Evolutionary conservation across 2,329 filamentous ascomycete genomes (phyloP).

Genomic region (Colletotrichum graminicola): DNA sequence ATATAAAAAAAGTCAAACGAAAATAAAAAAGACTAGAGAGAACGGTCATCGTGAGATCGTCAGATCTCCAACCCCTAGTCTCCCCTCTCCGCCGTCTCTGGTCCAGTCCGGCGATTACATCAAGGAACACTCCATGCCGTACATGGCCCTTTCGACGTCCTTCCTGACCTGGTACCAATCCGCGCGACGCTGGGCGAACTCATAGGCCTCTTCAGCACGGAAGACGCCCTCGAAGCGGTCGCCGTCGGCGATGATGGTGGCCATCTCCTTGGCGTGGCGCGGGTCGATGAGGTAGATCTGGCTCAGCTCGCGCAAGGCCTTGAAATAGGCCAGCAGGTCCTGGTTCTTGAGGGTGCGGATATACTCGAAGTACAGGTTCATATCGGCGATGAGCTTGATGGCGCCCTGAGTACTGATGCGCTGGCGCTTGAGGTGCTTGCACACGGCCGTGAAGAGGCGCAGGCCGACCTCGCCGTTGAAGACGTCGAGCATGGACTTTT

Average conservation of each 20-base stretch:
- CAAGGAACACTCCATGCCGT: constrained; percentile 86
- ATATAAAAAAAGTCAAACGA: background rate
- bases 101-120: constrained; percentile 69
- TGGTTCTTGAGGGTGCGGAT: constrained; percentile 84
- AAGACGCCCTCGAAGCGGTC: constrained; percentile 94
- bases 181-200: constrained; percentile 92
- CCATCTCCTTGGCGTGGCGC: constrained; percentile 91
- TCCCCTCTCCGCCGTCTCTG: background rate
- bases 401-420: constrained; percentile 90
- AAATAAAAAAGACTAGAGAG: background rate
- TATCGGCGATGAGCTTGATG: constrained; percentile 93
- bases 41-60: background rate
- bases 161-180: constrained; percentile 95
- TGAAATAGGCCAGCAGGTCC: constrained; percentile 90
- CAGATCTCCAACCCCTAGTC: background rate
- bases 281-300: constrained; percentile 96
- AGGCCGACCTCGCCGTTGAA: constrained; percentile 98
- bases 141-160: constrained; percentile 96
- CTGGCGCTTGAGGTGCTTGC: constrained; percentile 98
- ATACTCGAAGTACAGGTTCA: constrained; percentile 93
- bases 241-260: constrained; percentile 91
- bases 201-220: constrained; percentile 94
- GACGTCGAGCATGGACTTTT: constrained; percentile 98
- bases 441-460: constrained; percentile 89
- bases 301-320: constrained; percentile 88